phyloP scores from a whole-genome alignment of 345 rosid species.

The Hibiscus mutabilis region DNA sequence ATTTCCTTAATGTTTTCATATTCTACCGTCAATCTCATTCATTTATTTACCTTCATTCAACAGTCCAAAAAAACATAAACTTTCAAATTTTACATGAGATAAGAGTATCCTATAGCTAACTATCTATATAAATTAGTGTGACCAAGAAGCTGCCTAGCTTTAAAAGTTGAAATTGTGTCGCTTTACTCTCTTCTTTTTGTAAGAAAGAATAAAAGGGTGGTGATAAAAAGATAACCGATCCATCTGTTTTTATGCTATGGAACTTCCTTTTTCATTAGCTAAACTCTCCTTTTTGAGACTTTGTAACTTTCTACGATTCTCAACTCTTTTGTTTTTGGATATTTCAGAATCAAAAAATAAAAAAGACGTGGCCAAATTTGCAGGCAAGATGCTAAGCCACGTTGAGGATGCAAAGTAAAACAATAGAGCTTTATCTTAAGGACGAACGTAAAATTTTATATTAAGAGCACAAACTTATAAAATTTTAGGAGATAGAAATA shows the following conservation, averaged over 20 bases:
- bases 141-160: neutral
- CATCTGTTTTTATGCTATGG: neutral
- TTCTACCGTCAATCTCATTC: no score
- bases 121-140: neutral
- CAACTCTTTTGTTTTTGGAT: neutral
- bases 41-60: no score
- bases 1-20: no score
- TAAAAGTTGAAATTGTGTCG: conserved; percentile 2
- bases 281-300: neutral
- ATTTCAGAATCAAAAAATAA: neutral
- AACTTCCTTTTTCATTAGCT: neutral
- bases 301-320: conserved; percentile 13
- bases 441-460: no score
- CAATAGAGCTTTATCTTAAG: neutral
- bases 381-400: conserved; percentile 1
- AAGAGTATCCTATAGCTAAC: no score
- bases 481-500: no score
- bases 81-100: no score
- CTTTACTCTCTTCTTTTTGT: neutral
- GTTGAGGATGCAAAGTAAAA: neutral
- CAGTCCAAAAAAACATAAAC: no score
- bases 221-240: neutral
- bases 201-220: conserved; percentile 5
- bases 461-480: no score
- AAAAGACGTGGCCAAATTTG: conserved; percentile 6